These are phyloP conservation scores for Henningerozyma blattae DNA, from an alignment of 805 yeast species.

Conservation along the genomic window DNA sequence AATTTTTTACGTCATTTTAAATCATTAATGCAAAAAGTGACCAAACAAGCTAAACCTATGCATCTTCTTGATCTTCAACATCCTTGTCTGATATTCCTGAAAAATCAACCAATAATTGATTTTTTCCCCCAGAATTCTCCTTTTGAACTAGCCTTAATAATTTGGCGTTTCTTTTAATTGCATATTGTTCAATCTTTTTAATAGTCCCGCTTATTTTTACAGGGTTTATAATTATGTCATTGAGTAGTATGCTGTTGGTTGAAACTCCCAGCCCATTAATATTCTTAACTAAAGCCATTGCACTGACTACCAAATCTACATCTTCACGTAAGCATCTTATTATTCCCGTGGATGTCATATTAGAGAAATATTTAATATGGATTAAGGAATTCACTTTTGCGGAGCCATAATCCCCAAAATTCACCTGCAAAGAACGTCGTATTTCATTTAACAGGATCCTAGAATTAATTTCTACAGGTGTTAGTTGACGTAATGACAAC, in stretches of 20 bases:
- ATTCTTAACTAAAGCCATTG: conserved; percentile 49
- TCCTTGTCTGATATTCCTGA: too few relatives aligned
- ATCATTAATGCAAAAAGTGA: too few relatives aligned
- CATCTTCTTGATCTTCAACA: too few relatives aligned
- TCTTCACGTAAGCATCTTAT: conserved; percentile 62
- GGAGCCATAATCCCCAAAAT: conserved; percentile 71
- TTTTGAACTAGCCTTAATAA: too few relatives aligned
- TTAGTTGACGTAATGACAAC: conserved; percentile 30
- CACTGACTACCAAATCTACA: conserved; percentile 49
- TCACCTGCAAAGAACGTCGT: conserved; percentile 41
- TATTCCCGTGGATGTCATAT: conserved; percentile 74
- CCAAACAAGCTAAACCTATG: too few relatives aligned
- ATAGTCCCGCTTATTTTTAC: conserved; percentile 78
- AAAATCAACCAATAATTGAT: too few relatives aligned
- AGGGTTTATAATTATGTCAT: conserved; percentile 43
- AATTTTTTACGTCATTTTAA: too few relatives aligned
- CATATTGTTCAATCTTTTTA: conserved; percentile 64
- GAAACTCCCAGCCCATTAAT: conserved; percentile 38
- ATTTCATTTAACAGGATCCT: conserved; percentile 42
- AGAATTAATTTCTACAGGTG: conserved; percentile 36
- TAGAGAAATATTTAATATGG: conserved; percentile 68
- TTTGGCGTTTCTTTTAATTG: conserved; percentile 41
- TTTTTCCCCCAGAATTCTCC: too few relatives aligned
- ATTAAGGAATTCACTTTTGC: conserved; percentile 52
- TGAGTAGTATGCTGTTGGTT: too few relatives aligned